Percentiles rank a stretch among this genome's conserved stretches.
Evolutionary conservation across 768 basidiomycete genomes (phyloP).

Genomic region (Mycena indigotica): DNA sequence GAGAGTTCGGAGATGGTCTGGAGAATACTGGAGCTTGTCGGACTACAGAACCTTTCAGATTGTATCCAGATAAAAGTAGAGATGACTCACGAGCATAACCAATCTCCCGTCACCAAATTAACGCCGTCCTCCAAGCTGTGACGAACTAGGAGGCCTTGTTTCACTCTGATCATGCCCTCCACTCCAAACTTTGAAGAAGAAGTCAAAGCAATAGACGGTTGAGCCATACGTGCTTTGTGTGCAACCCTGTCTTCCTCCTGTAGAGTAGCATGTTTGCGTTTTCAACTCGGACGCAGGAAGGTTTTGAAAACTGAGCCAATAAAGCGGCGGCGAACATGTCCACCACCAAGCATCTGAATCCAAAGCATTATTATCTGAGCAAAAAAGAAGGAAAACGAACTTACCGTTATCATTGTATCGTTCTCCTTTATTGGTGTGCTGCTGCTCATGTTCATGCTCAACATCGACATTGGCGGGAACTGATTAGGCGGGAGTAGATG

Average conservation of each 20-base stretch:
- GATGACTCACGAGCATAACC: constrained; percentile 48
- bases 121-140: constrained; percentile 69
- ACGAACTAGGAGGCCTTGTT: constrained; percentile 60
- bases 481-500: constrained; percentile 48
- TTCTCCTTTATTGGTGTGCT: constrained; percentile 64
- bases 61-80: neutral
- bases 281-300: constrained; percentile 71
- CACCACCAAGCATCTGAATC: constrained; percentile 78
- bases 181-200: constrained; percentile 65
- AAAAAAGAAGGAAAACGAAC: constrained; percentile 24
- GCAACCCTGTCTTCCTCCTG: constrained; percentile 41
- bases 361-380: constrained; percentile 13
- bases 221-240: constrained; percentile 55
- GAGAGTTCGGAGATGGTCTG: constrained; percentile 50
- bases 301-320: constrained; percentile 65
- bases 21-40: constrained; percentile 59
- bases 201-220: constrained; percentile 68
- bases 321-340: constrained; percentile 69
- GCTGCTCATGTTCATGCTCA: constrained; percentile 48
- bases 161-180: constrained; percentile 68
- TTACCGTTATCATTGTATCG: constrained; percentile 80
- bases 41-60: constrained; percentile 35
- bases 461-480: constrained; percentile 65
- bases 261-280: constrained; percentile 56
- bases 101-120: constrained; percentile 71